These are phyloP conservation scores for Phaeodactylum tricornutum DNA, from an alignment of 108 stramenopile species.

Conservation along the genomic window DNA sequence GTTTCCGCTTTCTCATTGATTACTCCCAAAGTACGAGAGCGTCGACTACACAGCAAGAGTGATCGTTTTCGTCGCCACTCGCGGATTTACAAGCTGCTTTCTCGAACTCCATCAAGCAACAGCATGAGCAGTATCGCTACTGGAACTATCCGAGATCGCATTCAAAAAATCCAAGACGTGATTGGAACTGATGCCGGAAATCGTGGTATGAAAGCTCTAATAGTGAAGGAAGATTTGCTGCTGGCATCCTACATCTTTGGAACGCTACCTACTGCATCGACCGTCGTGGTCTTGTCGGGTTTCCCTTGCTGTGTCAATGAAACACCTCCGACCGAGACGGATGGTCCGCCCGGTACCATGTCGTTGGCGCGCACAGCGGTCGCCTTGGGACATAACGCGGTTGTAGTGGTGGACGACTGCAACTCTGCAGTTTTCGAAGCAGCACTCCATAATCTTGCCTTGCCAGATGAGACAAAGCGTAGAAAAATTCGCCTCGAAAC, in stretches of 20 bases:
- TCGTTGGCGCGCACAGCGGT: conserved; percentile 44
- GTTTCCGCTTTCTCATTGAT: no score
- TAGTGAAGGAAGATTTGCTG: conserved; percentile 47
- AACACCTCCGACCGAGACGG: conserved; percentile 75
- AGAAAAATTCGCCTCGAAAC: conserved; percentile 21
- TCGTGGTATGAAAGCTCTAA: conserved; percentile 50
- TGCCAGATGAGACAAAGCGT: conserved; percentile 9
- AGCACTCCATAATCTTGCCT: conserved; percentile 14
- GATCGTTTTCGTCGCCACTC: no score
- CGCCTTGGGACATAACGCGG: conserved; percentile 38
- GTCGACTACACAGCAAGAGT: no score
- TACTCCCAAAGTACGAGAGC: no score
- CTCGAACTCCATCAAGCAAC: no score
- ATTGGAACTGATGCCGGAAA: conserved; percentile 55
- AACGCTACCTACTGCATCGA: background rate
- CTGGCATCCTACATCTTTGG: background rate
- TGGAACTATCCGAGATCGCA: no score
- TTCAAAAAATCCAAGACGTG: conserved; percentile 31
- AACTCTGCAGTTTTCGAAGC: conserved; percentile 39
- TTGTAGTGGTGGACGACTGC: conserved; percentile 63
- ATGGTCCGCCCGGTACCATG: conserved; percentile 72
- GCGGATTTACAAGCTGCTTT: no score
- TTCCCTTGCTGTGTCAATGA: conserved; percentile 72
- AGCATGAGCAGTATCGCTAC: no score
- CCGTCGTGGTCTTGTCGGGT: conserved; percentile 61